Evolutionary conservation across 2,329 filamentous ascomycete species (phyloP).

Genomic region (Pyricularia sp.): DNA sequence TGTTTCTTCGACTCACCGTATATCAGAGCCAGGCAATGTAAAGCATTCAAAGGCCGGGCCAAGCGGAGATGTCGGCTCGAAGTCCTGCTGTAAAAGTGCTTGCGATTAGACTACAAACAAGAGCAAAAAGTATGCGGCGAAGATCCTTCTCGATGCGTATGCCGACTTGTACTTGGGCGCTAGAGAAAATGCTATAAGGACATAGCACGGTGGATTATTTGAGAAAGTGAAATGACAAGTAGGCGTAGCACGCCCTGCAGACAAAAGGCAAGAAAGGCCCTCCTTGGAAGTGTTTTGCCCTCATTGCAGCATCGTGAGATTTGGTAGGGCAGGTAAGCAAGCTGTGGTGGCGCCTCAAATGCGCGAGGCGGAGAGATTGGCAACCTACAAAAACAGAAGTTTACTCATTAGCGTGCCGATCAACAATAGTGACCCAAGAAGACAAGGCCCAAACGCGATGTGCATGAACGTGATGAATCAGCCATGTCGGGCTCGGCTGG

Average conservation of each 20-base stretch:
- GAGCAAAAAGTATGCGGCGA: neutral
- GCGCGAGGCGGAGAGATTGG: neutral
- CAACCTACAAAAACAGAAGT: constrained; percentile 1
- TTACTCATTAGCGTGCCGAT: constrained; percentile 3
- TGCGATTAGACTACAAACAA: neutral
- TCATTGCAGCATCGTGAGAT: neutral
- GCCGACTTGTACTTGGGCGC: neutral
- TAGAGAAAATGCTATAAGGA: neutral
- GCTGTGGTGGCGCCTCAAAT: constrained; percentile 1
- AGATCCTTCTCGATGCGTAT: neutral
- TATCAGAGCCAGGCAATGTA: constrained; percentile 37
- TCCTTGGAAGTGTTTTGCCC: neutral
- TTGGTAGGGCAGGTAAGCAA: neutral
- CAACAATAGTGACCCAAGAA: neutral
- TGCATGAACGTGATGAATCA: neutral
- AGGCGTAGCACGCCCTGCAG: neutral
- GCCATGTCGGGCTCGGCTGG: neutral
- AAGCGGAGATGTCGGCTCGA: constrained; percentile 41
- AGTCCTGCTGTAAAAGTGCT: constrained; percentile 33
- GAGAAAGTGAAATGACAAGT: neutral
- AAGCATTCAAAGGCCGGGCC: constrained; percentile 43
- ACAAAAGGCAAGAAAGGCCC: neutral
- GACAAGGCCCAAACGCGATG: neutral
- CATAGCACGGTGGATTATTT: neutral
- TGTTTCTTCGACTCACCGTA: constrained; percentile 36